Evolutionary conservation across 75 land plant genomes (phyloP), one percentile per base, ranked within the genome.

Genomic region (Pinus taeda): DNA sequence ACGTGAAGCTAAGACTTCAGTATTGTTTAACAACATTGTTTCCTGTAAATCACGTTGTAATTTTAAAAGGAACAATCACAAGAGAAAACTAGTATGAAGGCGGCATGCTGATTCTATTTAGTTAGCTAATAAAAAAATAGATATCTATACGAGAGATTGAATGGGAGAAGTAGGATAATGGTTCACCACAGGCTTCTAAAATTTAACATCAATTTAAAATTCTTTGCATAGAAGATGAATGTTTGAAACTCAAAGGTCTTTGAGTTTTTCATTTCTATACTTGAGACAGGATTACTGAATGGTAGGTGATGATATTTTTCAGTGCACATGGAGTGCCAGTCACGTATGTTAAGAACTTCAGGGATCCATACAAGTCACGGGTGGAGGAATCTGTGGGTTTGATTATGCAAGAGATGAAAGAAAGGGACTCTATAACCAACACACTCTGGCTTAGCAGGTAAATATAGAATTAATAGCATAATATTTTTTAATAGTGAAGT

Each of bases 291-390:
- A 11, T 69, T 69, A 17, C 71, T 26, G 58, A 4, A 73, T 56
- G 33, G 22, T 65, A 94, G 97, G 95, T 85, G 15, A 83, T 89
- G 88, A 88, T 94, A 73, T 92, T 94, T 80, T 94, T 94, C 77
- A 94, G 95, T 81, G 97, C 97, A 15, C 97, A 94, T 87, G 97
- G 97, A 4, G 97, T 94, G 8, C 97, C 97, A 21, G 87, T 80
- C 15, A 88, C 91, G 63, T 94, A 94, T 84, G 90, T 94, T 74
- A 85, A 90, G 79, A 80, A 92, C 33, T 93, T 93, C 45, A 93
- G 95, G 36, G 97, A 94, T 87, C 97, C 97, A 18, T 94, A 94
- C 83, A 85, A 75, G 79, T 89, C 85, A 83, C 93, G 92, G 82
- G 92, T 94, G 97, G 97, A 92, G 75, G 91, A 92, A 20, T 94